These are phyloP conservation scores for Rhododendron henanense DNA, from an alignment of 148 eudicot genomes.

Conservation along the genomic window DNA sequence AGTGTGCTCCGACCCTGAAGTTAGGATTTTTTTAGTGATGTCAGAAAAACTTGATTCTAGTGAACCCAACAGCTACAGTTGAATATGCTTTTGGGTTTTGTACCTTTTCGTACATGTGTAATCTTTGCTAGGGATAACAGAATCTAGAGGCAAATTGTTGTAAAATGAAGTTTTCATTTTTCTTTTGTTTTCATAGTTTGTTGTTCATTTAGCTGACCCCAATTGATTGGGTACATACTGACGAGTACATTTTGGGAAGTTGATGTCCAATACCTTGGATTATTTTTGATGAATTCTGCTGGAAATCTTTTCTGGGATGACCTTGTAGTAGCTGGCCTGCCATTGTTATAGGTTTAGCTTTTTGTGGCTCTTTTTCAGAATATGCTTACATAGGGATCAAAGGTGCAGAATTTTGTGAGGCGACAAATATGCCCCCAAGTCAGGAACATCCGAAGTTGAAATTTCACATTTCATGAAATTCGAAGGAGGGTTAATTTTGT, in stretches of 20 bases:
- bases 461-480: no score
- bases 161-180: background rate
- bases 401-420: background rate
- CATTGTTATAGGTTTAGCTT: background rate
- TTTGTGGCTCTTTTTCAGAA: background rate
- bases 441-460: background rate
- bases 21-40: background rate
- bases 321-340: background rate
- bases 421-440: background rate
- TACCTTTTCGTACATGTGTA: background rate
- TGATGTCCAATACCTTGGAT: background rate
- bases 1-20: background rate
- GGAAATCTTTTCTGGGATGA: background rate
- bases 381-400: background rate
- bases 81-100: background rate
- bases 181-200: background rate
- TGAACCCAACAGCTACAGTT: conserved; percentile 3
- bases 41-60: background rate
- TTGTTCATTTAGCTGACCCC: background rate
- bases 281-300: background rate
- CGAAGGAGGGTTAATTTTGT: no score
- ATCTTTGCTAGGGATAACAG: background rate
- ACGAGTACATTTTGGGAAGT: background rate
- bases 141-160: conserved; percentile 11
- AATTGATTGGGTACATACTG: background rate